These are phyloP conservation scores for Adansonia grandidieri DNA, from an alignment of 441 rosid species.

Conservation along the genomic window DNA sequence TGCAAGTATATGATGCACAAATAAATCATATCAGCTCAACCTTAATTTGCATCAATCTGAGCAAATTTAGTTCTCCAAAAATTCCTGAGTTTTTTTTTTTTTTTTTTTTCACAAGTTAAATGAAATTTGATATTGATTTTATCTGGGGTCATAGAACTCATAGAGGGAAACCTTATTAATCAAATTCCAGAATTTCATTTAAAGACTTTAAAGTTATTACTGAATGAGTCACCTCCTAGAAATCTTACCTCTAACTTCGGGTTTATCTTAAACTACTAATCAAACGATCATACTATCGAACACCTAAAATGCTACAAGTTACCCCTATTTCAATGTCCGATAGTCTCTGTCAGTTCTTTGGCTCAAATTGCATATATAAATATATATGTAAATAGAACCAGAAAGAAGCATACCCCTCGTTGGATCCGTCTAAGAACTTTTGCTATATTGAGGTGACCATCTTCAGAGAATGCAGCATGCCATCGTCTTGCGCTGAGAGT, in stretches of 20 bases:
- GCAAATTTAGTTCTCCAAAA: not conserved
- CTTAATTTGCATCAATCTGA: not conserved
- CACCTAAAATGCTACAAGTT: not conserved
- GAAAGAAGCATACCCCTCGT: slow-evolving; percentile 61
- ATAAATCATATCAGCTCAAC: slow-evolving; percentile 14
- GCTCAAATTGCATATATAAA: slow-evolving; percentile 4
- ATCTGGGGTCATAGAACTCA: not conserved
- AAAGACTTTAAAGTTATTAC: not conserved
- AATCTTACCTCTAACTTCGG: not conserved
- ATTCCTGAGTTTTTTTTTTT: not conserved
- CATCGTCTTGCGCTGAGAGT: slow-evolving; percentile 88
- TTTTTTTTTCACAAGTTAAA: not conserved
- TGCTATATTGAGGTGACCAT: slow-evolving; percentile 83
- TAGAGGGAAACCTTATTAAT: not conserved
- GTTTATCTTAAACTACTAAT: slow-evolving; percentile 1
- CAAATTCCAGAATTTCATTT: not conserved
- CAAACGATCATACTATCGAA: not conserved
- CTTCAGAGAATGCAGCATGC: slow-evolving; percentile 80
- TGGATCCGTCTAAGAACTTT: slow-evolving; percentile 85
- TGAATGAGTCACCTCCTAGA: not conserved
- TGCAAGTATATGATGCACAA: slow-evolving; percentile 2
- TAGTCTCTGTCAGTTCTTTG: not conserved
- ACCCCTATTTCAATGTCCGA: not conserved
- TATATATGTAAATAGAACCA: not conserved
- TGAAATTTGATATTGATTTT: not conserved